Percentiles rank a stretch among this genome's conserved stretches.
Conservation (phyloP, 768 basidiomycete species). For the Hemileccinum impolitum region DNA sequence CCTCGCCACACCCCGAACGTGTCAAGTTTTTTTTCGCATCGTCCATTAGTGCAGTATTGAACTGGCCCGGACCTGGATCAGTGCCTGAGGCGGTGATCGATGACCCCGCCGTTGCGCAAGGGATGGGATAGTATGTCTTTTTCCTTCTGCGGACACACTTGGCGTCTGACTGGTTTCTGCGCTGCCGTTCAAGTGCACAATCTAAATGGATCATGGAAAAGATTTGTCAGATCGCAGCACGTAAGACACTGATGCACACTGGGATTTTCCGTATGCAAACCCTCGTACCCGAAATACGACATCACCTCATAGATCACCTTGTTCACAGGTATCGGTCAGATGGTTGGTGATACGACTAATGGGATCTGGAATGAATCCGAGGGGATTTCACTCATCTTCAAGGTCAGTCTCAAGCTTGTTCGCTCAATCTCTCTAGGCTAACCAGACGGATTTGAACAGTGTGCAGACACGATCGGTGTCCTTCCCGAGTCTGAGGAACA, state of each 20-base stretch:
- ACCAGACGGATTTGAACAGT: constrained; percentile 16
- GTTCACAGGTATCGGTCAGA: constrained; percentile 45
- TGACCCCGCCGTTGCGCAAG: constrained; percentile 28
- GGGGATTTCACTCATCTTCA: constrained; percentile 30
- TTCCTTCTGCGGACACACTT: neutral
- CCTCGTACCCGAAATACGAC: neutral
- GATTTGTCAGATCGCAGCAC: constrained; percentile 42
- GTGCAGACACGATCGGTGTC: constrained; percentile 38
- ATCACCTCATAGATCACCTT: neutral
- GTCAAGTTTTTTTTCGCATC: constrained; percentile 52
- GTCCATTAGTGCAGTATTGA: constrained; percentile 36
- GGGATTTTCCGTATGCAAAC: constrained; percentile 18
- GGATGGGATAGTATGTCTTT: constrained; percentile 29
- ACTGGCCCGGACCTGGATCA: constrained; percentile 17
- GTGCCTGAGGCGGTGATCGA: constrained; percentile 24
- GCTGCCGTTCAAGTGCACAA: constrained; percentile 20
- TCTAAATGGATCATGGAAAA: constrained; percentile 56
- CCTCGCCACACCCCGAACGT: constrained; percentile 29
- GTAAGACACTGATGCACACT: constrained; percentile 19
- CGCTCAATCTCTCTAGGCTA: neutral
- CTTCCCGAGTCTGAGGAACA: constrained; percentile 33
- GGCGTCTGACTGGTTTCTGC: no score
- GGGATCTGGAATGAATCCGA: constrained; percentile 56
- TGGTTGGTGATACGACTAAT: constrained; percentile 48
- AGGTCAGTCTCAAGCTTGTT: constrained; percentile 15